A percentile compares a stretch with the other conserved stretches of the same genome.
Evolutionary conservation across 2,329 filamentous ascomycete genomes (phyloP).

Genomic region (Clonostachys solani): DNA sequence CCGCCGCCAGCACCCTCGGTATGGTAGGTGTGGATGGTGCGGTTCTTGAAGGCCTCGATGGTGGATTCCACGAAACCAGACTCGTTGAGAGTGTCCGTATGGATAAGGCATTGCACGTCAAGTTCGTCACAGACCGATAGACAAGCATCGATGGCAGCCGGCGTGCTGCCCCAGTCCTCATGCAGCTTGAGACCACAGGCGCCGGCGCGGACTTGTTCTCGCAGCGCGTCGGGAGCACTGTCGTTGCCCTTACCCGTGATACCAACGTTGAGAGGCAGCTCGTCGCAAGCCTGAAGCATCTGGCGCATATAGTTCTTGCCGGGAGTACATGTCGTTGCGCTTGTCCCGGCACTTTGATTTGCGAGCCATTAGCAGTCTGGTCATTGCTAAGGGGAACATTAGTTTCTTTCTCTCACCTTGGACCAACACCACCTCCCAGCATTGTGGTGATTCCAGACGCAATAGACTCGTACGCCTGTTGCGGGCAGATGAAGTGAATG

Average conservation of each 20-base stretch:
- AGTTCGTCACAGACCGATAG: slow-evolving; percentile 82
- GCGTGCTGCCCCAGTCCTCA: slow-evolving; percentile 93
- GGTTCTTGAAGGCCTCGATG: slow-evolving; percentile 75
- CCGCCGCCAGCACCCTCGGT: slow-evolving; percentile 94
- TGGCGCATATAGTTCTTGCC: slow-evolving; percentile 76
- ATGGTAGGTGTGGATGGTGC: slow-evolving; percentile 95
- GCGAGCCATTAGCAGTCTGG: not conserved
- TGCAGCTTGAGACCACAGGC: slow-evolving; percentile 91
- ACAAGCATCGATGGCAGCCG: slow-evolving; percentile 86
- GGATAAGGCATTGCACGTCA: slow-evolving; percentile 90
- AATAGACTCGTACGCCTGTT: slow-evolving; percentile 81
- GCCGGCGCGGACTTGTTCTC: slow-evolving; percentile 77
- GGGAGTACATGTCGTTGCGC: slow-evolving; percentile 90
- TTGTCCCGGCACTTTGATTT: slow-evolving; percentile 70
- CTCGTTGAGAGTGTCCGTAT: slow-evolving; percentile 95
- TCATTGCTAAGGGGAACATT: not conserved
- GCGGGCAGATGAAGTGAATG: slow-evolving; percentile 92
- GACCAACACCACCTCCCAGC: slow-evolving; percentile 86
- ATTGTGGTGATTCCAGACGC: slow-evolving; percentile 86
- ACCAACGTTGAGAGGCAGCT: slow-evolving; percentile 79
- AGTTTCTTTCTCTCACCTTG: slow-evolving; percentile 50
- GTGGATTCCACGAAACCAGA: slow-evolving; percentile 96
- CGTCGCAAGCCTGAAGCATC: slow-evolving; percentile 86
- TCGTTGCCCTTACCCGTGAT: slow-evolving; percentile 96
- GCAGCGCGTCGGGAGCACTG: slow-evolving; percentile 62